phyloP scores from a whole-genome alignment of 2,329 filamentous ascomycete species.

The Colletotrichum liriopes region DNA sequence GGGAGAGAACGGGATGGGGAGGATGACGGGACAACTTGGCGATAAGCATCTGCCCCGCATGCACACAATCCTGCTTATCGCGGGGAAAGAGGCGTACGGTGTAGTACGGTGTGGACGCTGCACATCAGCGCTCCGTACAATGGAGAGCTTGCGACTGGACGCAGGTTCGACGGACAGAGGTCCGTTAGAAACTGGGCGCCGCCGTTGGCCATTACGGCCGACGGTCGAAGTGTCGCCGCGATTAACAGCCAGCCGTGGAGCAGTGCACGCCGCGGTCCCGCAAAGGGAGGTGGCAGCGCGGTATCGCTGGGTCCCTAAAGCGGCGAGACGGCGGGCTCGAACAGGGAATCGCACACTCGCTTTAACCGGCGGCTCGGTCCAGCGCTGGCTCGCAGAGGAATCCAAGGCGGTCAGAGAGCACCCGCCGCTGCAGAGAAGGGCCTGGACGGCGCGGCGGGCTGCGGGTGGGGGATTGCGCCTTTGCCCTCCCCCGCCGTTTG shows the following conservation, averaged over 20 bases:
- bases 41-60: slow-evolving; percentile 3
- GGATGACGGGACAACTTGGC: neutral
- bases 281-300: slow-evolving; percentile 30
- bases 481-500: slow-evolving; percentile 1
- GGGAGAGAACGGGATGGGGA: slow-evolving; percentile 3
- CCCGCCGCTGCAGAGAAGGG: neutral
- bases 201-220: slow-evolving; percentile 5
- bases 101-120: neutral
- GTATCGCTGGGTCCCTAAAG: neutral
- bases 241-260: neutral
- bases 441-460: neutral
- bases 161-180: neutral
- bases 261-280: slow-evolving; percentile 29
- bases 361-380: slow-evolving; percentile 18
- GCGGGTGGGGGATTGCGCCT: neutral
- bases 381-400: neutral
- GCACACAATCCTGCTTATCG: slow-evolving; percentile 10
- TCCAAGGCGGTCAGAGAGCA: slow-evolving; percentile 1
- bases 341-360: neutral
- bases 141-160: neutral
- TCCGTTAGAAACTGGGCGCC: slow-evolving; percentile 1
- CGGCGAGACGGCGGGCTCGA: neutral
- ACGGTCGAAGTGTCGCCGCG: slow-evolving; percentile 10
- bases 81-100: neutral
- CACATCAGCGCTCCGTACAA: neutral